phyloP scores from a whole-genome alignment of 2,329 filamentous ascomycete genomes.

The Pestalotiopsis sp. region DNA sequence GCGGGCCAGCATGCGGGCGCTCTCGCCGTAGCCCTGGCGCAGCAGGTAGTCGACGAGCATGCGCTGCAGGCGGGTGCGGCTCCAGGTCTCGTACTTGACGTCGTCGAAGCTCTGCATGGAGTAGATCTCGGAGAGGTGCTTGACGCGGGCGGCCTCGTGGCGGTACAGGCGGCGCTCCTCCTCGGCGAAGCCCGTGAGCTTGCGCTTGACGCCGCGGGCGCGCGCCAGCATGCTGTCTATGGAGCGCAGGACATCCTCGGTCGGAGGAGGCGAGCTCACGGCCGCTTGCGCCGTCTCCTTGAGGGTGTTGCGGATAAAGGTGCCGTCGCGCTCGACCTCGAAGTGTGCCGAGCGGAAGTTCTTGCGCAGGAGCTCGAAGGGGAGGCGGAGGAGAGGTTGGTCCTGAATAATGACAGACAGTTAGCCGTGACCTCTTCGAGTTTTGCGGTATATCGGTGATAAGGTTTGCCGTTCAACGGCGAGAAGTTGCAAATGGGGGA shows the following conservation, averaged over 20 bases:
- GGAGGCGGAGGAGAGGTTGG: slow-evolving; percentile 89
- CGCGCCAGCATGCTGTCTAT: slow-evolving; percentile 84
- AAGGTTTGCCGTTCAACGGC: neutral
- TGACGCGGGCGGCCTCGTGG: slow-evolving; percentile 74
- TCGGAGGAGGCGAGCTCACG: slow-evolving; percentile 60
- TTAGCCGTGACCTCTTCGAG: neutral
- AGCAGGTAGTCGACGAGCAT: slow-evolving; percentile 92
- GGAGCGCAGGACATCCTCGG: slow-evolving; percentile 74
- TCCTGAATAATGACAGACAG: slow-evolving; percentile 57
- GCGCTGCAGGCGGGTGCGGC: slow-evolving; percentile 76
- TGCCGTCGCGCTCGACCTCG: slow-evolving; percentile 71
- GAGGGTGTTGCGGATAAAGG: slow-evolving; percentile 61
- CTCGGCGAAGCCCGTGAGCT: slow-evolving; percentile 74
- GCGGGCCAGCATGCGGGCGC: slow-evolving; percentile 72
- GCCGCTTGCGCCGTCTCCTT: slow-evolving; percentile 68
- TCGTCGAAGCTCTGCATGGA: slow-evolving; percentile 80
- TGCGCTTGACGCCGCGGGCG: slow-evolving; percentile 86
- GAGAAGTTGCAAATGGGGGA: neutral
- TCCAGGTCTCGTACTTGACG: slow-evolving; percentile 93
- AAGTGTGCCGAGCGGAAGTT: slow-evolving; percentile 89
- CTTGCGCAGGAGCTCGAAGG: slow-evolving; percentile 88
- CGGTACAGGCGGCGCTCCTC: slow-evolving; percentile 79
- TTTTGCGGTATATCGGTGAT: neutral
- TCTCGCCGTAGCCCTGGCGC: slow-evolving; percentile 78
- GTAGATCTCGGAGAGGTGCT: slow-evolving; percentile 81